Percentiles rank a stretch among this genome's conserved stretches.
phyloP scores from a whole-genome alignment of 139 green algal species.

The Marvania coccoides region DNA sequence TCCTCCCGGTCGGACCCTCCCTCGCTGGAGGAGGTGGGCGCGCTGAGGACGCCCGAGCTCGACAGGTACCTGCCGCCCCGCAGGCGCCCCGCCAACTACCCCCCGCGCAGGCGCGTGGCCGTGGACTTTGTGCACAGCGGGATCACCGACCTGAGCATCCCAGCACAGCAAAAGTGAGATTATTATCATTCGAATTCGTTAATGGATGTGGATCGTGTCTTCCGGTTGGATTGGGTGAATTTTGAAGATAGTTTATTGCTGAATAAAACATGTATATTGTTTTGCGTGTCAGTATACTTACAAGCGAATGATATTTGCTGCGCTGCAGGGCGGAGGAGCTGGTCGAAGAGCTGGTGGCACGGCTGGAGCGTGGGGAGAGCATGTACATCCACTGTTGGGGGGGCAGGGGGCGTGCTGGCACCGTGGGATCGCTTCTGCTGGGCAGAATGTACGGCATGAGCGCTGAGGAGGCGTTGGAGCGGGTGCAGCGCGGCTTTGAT shows the following conservation, averaged over 20 bases:
- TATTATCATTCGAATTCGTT: background rate
- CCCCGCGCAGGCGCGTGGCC: constrained; percentile 4
- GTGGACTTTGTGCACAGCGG: constrained; percentile 58
- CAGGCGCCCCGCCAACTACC: constrained; percentile 8
- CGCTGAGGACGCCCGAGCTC: constrained; percentile 56
- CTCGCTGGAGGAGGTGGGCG: constrained; percentile 47
- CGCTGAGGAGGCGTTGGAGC: constrained; percentile 61
- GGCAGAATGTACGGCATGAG: constrained; percentile 41
- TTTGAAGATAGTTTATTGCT: no score
- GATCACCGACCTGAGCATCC: constrained; percentile 61
- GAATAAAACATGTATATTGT: background rate
- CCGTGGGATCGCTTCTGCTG: constrained; percentile 68
- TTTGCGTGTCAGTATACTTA: background rate
- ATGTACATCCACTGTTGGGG: constrained; percentile 88
- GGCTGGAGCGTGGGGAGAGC: constrained; percentile 41
- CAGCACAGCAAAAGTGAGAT: constrained; percentile 17
- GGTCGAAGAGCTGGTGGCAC: constrained; percentile 31
- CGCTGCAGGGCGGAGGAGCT: constrained; percentile 23
- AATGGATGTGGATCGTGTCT: background rate
- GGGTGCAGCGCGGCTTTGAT: constrained; percentile 61
- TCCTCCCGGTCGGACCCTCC: constrained; percentile 28
- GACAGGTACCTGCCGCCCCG: constrained; percentile 47
- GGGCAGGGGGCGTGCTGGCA: constrained; percentile 67
- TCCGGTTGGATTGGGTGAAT: no score
- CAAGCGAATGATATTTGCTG: background rate